These are phyloP conservation scores for Vachellia collinsii DNA, from an alignment of 306 rosid species.

Conservation along the genomic window DNA sequence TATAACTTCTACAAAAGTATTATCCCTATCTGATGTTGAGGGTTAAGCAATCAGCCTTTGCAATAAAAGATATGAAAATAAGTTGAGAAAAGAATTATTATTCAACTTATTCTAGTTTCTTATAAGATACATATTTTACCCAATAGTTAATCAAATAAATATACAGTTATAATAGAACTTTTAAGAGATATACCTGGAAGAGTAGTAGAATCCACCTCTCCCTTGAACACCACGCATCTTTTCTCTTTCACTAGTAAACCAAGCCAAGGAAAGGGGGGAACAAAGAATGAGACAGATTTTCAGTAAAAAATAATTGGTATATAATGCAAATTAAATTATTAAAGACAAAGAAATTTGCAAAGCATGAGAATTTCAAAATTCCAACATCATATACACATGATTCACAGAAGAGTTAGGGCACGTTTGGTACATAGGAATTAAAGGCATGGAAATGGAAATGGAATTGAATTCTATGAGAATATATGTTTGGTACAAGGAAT, in stretches of 20 bases:
- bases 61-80: conserved; percentile 3
- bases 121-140: neutral
- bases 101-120: neutral
- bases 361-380: conserved; percentile 19
- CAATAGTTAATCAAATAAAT: conserved; percentile 3
- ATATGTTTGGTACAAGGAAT: too few species aligned
- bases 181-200: conserved; percentile 70
- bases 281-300: conserved; percentile 32
- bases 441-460: too few species aligned
- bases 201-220: conserved; percentile 87
- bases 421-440: too few species aligned
- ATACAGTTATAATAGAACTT: conserved; percentile 18
- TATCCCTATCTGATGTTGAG: conserved; percentile 15
- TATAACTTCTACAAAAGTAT: conserved; percentile 24
- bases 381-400: conserved; percentile 14
- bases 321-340: neutral
- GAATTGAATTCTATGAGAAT: too few species aligned
- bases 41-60: neutral
- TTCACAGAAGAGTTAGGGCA: conserved; percentile 24
- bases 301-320: conserved; percentile 1
- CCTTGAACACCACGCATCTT: conserved; percentile 93
- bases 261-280: neutral
- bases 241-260: conserved; percentile 80
- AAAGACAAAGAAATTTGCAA: neutral
- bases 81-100: conserved; percentile 17